A percentile compares a stretch with the other conserved stretches of the same genome.
Evolutionary conservation across 176 grass and related monocot genomes (phyloP).

Genomic region (Dendrocalamus sinicus): DNA sequence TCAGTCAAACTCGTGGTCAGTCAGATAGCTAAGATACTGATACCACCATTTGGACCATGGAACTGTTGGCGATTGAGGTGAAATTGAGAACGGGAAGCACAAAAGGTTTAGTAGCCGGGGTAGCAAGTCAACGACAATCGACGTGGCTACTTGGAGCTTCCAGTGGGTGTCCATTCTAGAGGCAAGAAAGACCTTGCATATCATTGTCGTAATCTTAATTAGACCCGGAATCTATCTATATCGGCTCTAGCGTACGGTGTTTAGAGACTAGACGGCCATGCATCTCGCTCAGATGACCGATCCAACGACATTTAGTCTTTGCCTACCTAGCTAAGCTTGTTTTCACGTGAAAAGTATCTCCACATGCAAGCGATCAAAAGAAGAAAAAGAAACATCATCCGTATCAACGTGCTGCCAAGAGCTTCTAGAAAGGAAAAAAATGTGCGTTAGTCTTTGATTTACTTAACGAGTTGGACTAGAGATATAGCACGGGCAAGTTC

Average conservation of each 20-base stretch:
- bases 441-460: not conserved
- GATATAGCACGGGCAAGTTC: not conserved
- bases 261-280: conserved; percentile 1
- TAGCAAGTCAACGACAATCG: not conserved
- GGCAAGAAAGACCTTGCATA: not conserved
- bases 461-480: not conserved
- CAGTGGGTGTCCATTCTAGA: not conserved
- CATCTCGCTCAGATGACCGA: not conserved
- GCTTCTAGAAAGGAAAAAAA: conserved; percentile 27
- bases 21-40: too few species aligned
- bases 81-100: not conserved
- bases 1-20: too few species aligned
- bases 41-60: too few species aligned
- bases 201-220: conserved; percentile 27
- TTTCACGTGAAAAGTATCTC: conserved; percentile 31
- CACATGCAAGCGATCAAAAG: not conserved
- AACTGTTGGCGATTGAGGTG: not conserved
- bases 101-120: not conserved
- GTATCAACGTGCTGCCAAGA: not conserved
- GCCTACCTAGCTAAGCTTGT: not conserved
- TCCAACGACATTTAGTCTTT: conserved; percentile 37
- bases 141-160: not conserved
- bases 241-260: conserved; percentile 7
- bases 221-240: not conserved
- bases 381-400: not conserved